Conservation (phyloP, 2,329 filamentous ascomycete genomes). For the Diplodia mutila region DNA sequence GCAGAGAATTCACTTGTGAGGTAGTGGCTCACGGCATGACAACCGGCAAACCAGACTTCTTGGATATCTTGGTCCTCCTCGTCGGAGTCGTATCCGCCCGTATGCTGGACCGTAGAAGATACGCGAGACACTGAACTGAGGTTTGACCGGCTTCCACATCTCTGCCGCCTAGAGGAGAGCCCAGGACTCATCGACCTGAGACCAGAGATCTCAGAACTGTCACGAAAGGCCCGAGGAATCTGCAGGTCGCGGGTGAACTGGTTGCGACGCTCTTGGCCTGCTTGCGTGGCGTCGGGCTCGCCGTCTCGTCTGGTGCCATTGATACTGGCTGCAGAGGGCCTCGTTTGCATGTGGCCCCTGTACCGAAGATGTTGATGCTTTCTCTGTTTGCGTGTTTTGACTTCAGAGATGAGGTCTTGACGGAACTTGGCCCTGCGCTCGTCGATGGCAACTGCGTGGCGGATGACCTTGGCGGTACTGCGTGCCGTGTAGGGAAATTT, state of each 20-base stretch:
- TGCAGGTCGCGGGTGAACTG: constrained; percentile 3
- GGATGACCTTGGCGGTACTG: constrained; percentile 62
- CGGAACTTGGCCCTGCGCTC: constrained; percentile 73
- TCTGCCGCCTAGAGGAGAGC: constrained; percentile 29
- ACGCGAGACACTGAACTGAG: constrained; percentile 2
- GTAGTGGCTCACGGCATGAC: constrained; percentile 59
- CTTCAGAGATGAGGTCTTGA: constrained; percentile 65
- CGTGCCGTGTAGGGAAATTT: constrained; percentile 71
- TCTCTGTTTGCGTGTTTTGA: constrained; percentile 36
- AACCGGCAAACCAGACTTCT: constrained; percentile 80
- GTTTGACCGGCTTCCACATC: constrained; percentile 23
- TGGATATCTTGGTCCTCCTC: constrained; percentile 70
- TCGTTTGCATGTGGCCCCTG: neutral
- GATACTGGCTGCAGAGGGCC: neutral
- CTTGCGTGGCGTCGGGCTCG: neutral
- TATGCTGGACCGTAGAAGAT: constrained; percentile 9
- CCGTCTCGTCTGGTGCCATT: constrained; percentile 44
- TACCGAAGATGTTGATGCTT: constrained; percentile 34
- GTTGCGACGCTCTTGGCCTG: constrained; percentile 13
- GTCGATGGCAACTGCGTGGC: constrained; percentile 72
- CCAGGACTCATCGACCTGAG: constrained; percentile 39
- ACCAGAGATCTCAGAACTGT: constrained; percentile 41
- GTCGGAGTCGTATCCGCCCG: constrained; percentile 35
- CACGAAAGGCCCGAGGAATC: constrained; percentile 31
- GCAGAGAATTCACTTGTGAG: too few relatives aligned